Conservation (phyloP, 2,329 filamentous ascomycete genomes). For the Kalmusia sp. region DNA sequence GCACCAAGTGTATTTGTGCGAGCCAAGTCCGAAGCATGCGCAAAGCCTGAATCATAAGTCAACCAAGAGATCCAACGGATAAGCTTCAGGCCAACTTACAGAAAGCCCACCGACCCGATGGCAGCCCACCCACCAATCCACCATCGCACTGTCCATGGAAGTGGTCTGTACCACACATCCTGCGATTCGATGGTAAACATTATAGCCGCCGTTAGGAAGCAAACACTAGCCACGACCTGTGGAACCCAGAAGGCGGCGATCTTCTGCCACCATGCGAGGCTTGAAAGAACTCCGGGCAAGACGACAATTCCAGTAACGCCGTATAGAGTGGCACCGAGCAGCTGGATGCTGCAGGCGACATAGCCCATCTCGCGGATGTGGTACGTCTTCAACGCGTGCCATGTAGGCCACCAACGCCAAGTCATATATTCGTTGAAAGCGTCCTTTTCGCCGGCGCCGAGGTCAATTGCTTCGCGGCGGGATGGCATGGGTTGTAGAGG, state of each 20-base stretch:
- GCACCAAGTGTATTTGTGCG: constrained; percentile 4
- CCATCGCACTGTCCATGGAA: constrained; percentile 1
- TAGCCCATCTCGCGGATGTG: constrained; percentile 2
- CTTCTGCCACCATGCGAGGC: constrained; percentile 9
- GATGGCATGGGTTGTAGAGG: background rate
- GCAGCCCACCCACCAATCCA: constrained; percentile 8
- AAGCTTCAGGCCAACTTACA: background rate
- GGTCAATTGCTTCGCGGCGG: constrained; percentile 2
- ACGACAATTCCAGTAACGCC: constrained; percentile 6
- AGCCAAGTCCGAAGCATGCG: constrained; percentile 7
- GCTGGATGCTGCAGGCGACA: constrained; percentile 2
- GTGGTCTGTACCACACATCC: constrained; percentile 3
- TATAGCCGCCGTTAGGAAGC: background rate
- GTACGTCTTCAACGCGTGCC: constrained; percentile 1
- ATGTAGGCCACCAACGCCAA: constrained; percentile 4
- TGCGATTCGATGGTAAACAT: constrained; percentile 8
- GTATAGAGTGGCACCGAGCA: constrained; percentile 2
- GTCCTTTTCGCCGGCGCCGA: background rate
- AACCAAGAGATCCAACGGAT: background rate
- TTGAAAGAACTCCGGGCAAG: background rate
- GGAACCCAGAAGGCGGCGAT: constrained; percentile 6
- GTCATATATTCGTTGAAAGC: constrained; percentile 7
- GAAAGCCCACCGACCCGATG: constrained; percentile 5
- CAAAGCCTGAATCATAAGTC: background rate
- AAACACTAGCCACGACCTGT: constrained; percentile 3